Percentiles rank a stretch among this genome's conserved stretches.
phyloP scores from a whole-genome alignment of 805 yeast species.

The Geotrichum ghanense region DNA sequence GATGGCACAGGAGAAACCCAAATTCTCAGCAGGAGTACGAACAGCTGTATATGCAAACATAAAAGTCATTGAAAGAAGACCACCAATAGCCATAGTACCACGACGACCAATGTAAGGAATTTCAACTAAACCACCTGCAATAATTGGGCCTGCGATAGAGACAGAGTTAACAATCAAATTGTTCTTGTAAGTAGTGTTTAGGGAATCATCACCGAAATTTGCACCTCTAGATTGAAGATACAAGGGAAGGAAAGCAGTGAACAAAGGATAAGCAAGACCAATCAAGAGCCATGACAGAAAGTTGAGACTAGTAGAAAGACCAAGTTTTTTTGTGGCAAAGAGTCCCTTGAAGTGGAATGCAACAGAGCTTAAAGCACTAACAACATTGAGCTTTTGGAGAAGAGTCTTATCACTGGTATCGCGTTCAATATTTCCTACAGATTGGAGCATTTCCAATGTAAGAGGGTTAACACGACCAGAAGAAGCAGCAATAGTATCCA shows the following conservation, averaged over 20 bases:
- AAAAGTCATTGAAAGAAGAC: slow-evolving; percentile 12
- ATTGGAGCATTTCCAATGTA: slow-evolving; percentile 36
- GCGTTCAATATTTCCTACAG: slow-evolving; percentile 27
- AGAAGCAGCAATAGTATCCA: slow-evolving; percentile 37
- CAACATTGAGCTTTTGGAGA: slow-evolving; percentile 7
- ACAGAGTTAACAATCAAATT: slow-evolving; percentile 31
- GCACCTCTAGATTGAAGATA: slow-evolving; percentile 38
- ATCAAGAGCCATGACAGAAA: slow-evolving; percentile 43
- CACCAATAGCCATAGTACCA: slow-evolving; percentile 9
- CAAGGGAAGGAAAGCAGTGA: slow-evolving; percentile 41
- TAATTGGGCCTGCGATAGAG: slow-evolving; percentile 40
- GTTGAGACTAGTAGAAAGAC: slow-evolving; percentile 34
- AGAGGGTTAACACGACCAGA: slow-evolving; percentile 31
- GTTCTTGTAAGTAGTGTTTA: slow-evolving; percentile 15
- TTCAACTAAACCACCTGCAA: slow-evolving; percentile 26
- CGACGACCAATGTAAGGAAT: slow-evolving; percentile 9
- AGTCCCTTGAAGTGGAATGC: slow-evolving; percentile 32
- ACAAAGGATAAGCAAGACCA: slow-evolving; percentile 45
- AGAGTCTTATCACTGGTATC: slow-evolving; percentile 19
- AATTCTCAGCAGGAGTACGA: slow-evolving; percentile 6
- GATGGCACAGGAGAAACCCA: slow-evolving; percentile 13
- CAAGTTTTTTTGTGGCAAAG: slow-evolving; percentile 34
- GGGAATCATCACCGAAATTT: slow-evolving; percentile 10
- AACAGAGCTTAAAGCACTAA: not conserved
- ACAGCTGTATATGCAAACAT: slow-evolving; percentile 11